These are phyloP conservation scores for Spizellomyces punctatus DNA, from an alignment of 192 early-diverging fungal genomes.

Conservation along the genomic window DNA sequence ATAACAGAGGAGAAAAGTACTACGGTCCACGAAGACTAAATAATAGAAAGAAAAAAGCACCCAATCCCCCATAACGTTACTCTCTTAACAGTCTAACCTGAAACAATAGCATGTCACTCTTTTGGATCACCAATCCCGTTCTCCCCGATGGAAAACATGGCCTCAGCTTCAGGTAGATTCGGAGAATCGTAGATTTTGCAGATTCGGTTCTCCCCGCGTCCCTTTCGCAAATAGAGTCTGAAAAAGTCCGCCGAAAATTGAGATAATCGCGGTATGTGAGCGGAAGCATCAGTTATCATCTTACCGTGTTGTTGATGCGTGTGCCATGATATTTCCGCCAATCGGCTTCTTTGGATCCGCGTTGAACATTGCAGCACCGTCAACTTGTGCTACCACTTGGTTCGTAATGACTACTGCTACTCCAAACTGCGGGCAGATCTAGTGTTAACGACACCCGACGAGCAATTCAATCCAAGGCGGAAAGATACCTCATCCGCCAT, in stretches of 20 bases:
- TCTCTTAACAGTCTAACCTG: no score
- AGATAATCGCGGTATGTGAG: conserved; percentile 3
- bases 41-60: no score
- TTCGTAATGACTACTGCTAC: conserved; percentile 97
- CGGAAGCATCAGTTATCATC: background rate
- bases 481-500: conserved; percentile 84
- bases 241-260: background rate
- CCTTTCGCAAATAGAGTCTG: conserved; percentile 89
- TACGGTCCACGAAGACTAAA: no score
- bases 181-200: conserved; percentile 99
- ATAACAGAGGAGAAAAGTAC: no score
- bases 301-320: conserved; percentile 94
- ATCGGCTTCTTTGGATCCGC: conserved; percentile 94
- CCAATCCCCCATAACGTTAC: no score
- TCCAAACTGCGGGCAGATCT: conserved; percentile 69
- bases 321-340: conserved; percentile 97
- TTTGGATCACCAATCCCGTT: conserved; percentile 90
- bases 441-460: no score
- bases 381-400: conserved; percentile 93
- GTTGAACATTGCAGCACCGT: conserved; percentile 88
- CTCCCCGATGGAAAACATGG: conserved; percentile 84
- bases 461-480: background rate
- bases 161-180: conserved; percentile 88
- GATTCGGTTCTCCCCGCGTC: conserved; percentile 84
- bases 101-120: conserved; percentile 42